Percentiles rank a stretch among this genome's conserved stretches.
phyloP scores from a whole-genome alignment of 495 filamentous ascomycete species.

The Terfezia boudieri region DNA sequence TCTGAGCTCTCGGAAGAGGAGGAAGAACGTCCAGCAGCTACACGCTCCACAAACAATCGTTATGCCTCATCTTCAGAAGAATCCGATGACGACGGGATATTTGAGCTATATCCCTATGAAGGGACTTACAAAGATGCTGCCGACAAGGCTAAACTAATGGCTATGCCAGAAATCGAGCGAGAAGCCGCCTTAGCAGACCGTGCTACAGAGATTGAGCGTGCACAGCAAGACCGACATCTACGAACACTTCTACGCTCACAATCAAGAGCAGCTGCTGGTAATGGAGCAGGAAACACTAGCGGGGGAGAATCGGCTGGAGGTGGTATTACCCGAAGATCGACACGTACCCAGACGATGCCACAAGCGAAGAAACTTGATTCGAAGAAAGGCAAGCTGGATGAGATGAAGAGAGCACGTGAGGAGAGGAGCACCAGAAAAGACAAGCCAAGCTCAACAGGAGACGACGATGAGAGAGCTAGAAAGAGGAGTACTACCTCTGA shows the following conservation, averaged over 20 bases:
- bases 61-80: slow-evolving; percentile 27
- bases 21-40: background rate
- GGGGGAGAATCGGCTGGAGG: background rate
- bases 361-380: slow-evolving; percentile 26
- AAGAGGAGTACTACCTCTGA: slow-evolving; percentile 47
- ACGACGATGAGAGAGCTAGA: slow-evolving; percentile 61
- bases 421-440: slow-evolving; percentile 52
- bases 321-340: slow-evolving; percentile 6
- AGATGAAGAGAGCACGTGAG: slow-evolving; percentile 45
- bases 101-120: slow-evolving; percentile 66
- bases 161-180: slow-evolving; percentile 70
- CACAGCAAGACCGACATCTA: slow-evolving; percentile 64
- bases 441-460: slow-evolving; percentile 57
- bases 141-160: slow-evolving; percentile 66
- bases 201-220: slow-evolving; percentile 53
- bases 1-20: background rate
- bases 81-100: slow-evolving; percentile 29
- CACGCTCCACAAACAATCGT: background rate
- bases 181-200: slow-evolving; percentile 79
- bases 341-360: slow-evolving; percentile 16
- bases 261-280: slow-evolving; percentile 33
- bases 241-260: slow-evolving; percentile 52
- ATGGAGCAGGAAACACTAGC: slow-evolving; percentile 14
- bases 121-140: slow-evolving; percentile 57
- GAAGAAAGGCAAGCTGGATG: slow-evolving; percentile 64